Conservation (phyloP, 2,329 filamentous ascomycete species). For the Cercospora sp. region DNA sequence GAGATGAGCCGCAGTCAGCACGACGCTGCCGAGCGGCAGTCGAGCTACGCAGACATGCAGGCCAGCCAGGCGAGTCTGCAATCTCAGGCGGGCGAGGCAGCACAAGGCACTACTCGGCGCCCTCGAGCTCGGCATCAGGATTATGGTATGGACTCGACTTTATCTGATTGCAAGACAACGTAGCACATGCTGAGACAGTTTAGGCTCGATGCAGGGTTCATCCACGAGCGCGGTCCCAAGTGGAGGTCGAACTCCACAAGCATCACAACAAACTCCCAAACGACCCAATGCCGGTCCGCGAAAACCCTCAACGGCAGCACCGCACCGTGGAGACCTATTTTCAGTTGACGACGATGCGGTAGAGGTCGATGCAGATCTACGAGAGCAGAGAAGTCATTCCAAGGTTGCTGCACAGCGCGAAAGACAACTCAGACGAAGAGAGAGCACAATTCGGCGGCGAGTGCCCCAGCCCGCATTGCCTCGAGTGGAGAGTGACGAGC, state of each 20-base stretch:
- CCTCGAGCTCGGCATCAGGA: conserved; percentile 31
- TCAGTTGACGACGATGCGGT: conserved; percentile 84
- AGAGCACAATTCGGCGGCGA: conserved; percentile 54
- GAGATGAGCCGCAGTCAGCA: conserved; percentile 26
- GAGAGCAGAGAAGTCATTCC: conserved; percentile 42
- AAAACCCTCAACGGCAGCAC: conserved; percentile 70
- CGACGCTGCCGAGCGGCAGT: conserved; percentile 17
- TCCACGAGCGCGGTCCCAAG: conserved; percentile 18
- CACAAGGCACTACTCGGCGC: conserved; percentile 21
- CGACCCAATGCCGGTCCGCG: conserved; percentile 75
- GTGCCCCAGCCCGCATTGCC: conserved; percentile 47
- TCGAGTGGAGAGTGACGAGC: conserved; percentile 53
- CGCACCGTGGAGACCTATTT: conserved; percentile 81
- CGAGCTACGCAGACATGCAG: conserved; percentile 28
- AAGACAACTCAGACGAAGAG: conserved; percentile 48
- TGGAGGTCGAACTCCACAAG: conserved; percentile 25
- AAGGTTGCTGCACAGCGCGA: conserved; percentile 24
- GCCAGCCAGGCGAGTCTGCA: conserved; percentile 32
- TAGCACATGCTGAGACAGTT: conserved; percentile 15
- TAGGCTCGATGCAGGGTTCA: conserved; percentile 31
- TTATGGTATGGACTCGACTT: conserved; percentile 29
- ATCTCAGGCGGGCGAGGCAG: conserved; percentile 21
- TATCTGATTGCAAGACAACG: neutral
- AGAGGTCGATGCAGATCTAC: conserved; percentile 73
- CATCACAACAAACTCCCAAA: conserved; percentile 47